Base-by-base conservation (phyloP, 768 basidiomycete genomes). In the Auricularia heimuer region DNA sequence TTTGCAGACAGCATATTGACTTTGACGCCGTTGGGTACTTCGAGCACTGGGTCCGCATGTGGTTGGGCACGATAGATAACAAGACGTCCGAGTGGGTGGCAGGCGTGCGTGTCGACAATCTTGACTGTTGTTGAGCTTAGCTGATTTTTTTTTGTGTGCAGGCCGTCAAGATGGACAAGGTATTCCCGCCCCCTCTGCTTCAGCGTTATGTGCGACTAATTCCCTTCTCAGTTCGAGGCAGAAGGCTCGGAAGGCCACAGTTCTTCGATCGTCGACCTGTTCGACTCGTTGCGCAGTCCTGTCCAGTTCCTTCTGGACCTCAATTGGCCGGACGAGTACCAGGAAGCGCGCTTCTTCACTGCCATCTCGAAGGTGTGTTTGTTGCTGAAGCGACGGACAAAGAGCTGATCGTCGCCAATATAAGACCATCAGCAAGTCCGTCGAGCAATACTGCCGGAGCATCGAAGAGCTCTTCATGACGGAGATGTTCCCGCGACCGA, bases 221-320 rank as follows among this genome's bases (percentile, higher is more conserved):
- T 35, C 33, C 16, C 54, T 64, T 39, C 35, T 67, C 29, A 90
- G 87, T 92, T 92, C 69, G 82, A 94, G 79, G 81, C 92, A 64
- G 83, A 94, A 77, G 82, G 90, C 66, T 66, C 79, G 11, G 85
- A 91, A 74, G 90, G 90, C 0, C 92, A 95, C 71, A 96, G 93
- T 69, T 94, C 95, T n/a, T 98, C 96, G 0, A 95, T 99, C 64
- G 87, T 94, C 29, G 97, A 99, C 75, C 81, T 99, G 1, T 98
- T 98, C 71, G 94, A 94, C 67, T 97, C 94, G 2, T 81, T 98
- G 64, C 85, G 92, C 62, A 94, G 91, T 69, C 94, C 96, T 0
- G 88, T 94, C 70, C 83, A 84, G 65, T 94, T 97, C 76, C 75
- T 99, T 56, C 84, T 92, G 73, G 90, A 91, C 61, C 78, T 99